phyloP scores from a whole-genome alignment of 2,329 filamentous ascomycete genomes.

The Hypomyces rosellus region DNA sequence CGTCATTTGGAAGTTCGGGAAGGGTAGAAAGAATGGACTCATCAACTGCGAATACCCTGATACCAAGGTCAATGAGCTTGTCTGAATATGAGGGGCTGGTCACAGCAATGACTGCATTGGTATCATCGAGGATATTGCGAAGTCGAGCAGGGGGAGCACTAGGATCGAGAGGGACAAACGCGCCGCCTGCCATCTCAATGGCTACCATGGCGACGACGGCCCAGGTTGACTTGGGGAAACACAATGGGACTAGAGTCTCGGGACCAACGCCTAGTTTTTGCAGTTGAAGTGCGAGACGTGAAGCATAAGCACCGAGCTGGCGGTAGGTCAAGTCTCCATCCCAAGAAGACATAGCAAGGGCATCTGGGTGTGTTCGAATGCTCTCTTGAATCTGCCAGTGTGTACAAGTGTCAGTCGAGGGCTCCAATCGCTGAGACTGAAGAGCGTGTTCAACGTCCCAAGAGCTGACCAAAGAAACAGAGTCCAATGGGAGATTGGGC shows the following conservation, averaged over 20 bases:
- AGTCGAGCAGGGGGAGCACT: constrained; percentile 1
- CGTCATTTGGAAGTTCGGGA: not conserved
- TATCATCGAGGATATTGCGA: constrained; percentile 5
- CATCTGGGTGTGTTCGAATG: not conserved
- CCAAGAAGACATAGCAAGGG: constrained; percentile 2
- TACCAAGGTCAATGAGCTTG: not conserved
- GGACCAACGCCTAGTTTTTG: constrained; percentile 5
- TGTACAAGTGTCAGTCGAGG: not conserved
- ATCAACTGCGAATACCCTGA: constrained; percentile 8
- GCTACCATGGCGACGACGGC: constrained; percentile 13
- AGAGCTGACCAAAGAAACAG: constrained; percentile 1
- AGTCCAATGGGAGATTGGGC: not conserved
- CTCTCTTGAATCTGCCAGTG: constrained; percentile 3
- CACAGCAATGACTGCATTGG: constrained; percentile 2
- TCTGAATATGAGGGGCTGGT: constrained; percentile 3
- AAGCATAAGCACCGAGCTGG: not conserved
- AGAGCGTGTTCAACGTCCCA: not conserved
- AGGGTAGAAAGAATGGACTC: not conserved
- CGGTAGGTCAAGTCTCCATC: constrained; percentile 9
- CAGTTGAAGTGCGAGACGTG: constrained; percentile 2
- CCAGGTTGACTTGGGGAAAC: constrained; percentile 14
- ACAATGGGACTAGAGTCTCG: constrained; percentile 10
- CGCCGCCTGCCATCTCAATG: constrained; percentile 14
- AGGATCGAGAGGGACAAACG: constrained; percentile 14
- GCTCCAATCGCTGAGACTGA: not conserved